Evolutionary conservation across 768 basidiomycete species (phyloP).

Genomic region (Holtermannia corniformis): DNA sequence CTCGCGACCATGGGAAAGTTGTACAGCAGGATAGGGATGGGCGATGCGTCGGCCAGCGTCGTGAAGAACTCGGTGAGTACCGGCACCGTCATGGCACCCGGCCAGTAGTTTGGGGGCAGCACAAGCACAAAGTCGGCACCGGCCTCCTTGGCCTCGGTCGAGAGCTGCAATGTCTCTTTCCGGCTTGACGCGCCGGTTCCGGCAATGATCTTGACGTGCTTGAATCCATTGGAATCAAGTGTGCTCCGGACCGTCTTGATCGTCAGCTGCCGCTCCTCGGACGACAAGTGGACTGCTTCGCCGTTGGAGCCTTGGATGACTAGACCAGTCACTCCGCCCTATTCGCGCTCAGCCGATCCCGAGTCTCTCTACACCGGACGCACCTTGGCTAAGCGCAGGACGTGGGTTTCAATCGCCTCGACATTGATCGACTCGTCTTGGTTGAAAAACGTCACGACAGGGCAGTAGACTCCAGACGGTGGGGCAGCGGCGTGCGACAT

Average conservation of each 20-base stretch:
- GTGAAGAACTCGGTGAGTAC: constrained; percentile 13
- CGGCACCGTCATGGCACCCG: constrained; percentile 50
- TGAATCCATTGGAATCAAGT: constrained; percentile 59
- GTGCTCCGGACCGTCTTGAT: constrained; percentile 58
- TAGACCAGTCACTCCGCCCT: constrained; percentile 58
- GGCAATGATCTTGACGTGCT: constrained; percentile 57
- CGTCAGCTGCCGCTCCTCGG: constrained; percentile 57
- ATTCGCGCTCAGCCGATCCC: no score
- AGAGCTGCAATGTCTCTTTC: constrained; percentile 59
- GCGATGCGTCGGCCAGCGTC: constrained; percentile 54
- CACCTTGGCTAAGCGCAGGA: constrained; percentile 64
- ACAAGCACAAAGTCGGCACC: constrained; percentile 64
- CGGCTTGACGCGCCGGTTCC: constrained; percentile 70
- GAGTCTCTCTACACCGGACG: constrained; percentile 45
- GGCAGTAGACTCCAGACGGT: constrained; percentile 61
- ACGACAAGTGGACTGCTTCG: constrained; percentile 42
- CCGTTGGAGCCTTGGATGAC: constrained; percentile 11
- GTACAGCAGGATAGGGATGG: constrained; percentile 65
- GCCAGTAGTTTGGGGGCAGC: constrained; percentile 30
- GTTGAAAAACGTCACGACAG: constrained; percentile 62
- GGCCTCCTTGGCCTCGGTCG: constrained; percentile 59
- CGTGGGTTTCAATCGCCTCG: constrained; percentile 53
- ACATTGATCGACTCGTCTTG: constrained; percentile 57
- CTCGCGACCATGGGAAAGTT: constrained; percentile 59
- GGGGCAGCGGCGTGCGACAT: not conserved